phyloP scores from a whole-genome alignment of 2,329 filamentous ascomycete genomes.

The Penicillium fuscoglaucum region DNA sequence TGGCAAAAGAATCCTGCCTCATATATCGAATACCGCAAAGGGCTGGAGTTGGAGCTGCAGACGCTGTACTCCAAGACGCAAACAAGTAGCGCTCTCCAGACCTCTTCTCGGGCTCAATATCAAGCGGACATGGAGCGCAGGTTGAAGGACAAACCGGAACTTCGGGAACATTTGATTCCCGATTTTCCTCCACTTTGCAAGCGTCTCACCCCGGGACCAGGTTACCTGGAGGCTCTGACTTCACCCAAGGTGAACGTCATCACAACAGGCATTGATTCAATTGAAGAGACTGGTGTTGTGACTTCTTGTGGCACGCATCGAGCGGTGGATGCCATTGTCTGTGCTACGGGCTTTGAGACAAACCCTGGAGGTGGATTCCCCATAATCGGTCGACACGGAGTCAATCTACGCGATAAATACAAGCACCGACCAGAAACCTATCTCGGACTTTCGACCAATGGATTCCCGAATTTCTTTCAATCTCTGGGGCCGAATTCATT shows the following conservation, averaged over 20 bases:
- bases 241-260: slow-evolving; percentile 23
- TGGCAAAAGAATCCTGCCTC: background rate
- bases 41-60: slow-evolving; percentile 33
- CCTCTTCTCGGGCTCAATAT: background rate
- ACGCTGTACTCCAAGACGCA: slow-evolving; percentile 23
- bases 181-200: slow-evolving; percentile 17
- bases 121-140: background rate
- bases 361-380: slow-evolving; percentile 26
- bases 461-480: slow-evolving; percentile 5
- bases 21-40: slow-evolving; percentile 37
- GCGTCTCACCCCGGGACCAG: slow-evolving; percentile 26
- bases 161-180: background rate
- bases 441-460: background rate
- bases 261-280: slow-evolving; percentile 11
- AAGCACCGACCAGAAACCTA: background rate
- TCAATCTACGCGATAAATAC: slow-evolving; percentile 30
- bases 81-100: slow-evolving; percentile 19
- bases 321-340: slow-evolving; percentile 17
- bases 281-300: slow-evolving; percentile 18
- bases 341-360: slow-evolving; percentile 18
- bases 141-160: background rate
- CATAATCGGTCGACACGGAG: slow-evolving; percentile 28
- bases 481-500: slow-evolving; percentile 4
- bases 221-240: slow-evolving; percentile 26
- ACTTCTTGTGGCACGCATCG: slow-evolving; percentile 18